These are phyloP conservation scores for Solanum lycopersicoides DNA, from an alignment of 257 asterid species.

Conservation along the genomic window DNA sequence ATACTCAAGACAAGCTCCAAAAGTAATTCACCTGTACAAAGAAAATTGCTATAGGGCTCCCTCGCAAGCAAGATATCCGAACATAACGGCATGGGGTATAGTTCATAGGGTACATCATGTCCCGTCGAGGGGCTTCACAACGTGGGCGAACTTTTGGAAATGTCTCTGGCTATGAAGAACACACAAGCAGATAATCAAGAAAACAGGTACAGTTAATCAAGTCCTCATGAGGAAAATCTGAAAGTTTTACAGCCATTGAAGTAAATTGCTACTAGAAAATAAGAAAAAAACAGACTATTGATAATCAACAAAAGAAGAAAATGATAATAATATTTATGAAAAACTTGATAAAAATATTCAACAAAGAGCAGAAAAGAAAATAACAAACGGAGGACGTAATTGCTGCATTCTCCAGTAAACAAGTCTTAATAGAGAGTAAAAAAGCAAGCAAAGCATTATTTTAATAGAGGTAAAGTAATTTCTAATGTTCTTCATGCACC, in stretches of 20 bases:
- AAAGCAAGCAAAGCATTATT: neutral
- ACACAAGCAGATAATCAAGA: slow-evolving; percentile 2
- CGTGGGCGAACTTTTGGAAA: slow-evolving; percentile 90
- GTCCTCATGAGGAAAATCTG: neutral
- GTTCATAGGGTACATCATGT: slow-evolving; percentile 76
- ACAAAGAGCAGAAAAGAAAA: neutral
- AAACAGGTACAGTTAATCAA: neutral
- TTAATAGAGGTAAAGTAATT: neutral
- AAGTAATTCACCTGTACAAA: slow-evolving; percentile 63
- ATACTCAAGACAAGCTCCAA: neutral
- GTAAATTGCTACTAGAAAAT: neutral
- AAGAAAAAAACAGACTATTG: neutral
- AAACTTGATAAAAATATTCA: neutral
- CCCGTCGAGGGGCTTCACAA: slow-evolving; percentile 98
- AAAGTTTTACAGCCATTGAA: neutral
- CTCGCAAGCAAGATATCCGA: slow-evolving; percentile 94
- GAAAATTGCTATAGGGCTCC: slow-evolving; percentile 90
- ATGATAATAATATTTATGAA: neutral
- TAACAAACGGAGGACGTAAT: neutral
- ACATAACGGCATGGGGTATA: slow-evolving; percentile 91
- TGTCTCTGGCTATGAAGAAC: slow-evolving; percentile 73
- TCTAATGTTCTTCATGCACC: neutral
- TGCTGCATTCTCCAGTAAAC: neutral
- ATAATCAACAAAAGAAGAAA: neutral
- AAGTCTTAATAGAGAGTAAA: neutral